Evolutionary conservation across 164 flowering plant species (phyloP).

Genomic region (Vitis cinerea): DNA sequence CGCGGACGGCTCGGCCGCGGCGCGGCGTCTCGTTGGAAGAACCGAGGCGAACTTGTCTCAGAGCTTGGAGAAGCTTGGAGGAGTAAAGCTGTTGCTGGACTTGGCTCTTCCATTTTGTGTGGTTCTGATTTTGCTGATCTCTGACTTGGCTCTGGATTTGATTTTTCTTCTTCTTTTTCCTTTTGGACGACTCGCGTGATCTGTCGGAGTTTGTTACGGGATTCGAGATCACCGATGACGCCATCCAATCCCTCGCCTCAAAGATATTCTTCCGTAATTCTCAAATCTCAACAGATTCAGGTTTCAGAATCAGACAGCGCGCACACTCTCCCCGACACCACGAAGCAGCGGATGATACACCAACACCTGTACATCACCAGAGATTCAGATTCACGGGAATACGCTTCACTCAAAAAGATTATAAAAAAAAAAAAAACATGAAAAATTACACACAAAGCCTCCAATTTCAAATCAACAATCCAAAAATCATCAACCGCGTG

Average conservation of each 20-base stretch:
- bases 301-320: background rate
- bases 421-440: no score
- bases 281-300: background rate
- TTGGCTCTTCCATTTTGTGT: conserved; percentile 42
- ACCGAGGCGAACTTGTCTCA: conserved; percentile 36
- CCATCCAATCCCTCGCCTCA: conserved; percentile 12
- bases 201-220: conserved; percentile 31
- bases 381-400: no score
- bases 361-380: no score
- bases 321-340: no score
- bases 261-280: background rate
- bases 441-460: no score
- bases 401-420: no score
- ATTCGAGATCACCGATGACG: conserved; percentile 36
- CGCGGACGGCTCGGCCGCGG: conserved; percentile 51
- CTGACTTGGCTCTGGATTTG: conserved; percentile 9
- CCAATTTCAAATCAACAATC: no score
- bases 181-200: conserved; percentile 19
- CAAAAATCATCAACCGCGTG: no score
- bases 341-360: no score
- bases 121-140: background rate
- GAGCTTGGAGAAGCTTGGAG: conserved; percentile 58
- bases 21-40: conserved; percentile 22
- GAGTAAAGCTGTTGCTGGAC: conserved; percentile 55
- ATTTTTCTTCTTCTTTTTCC: conserved; percentile 44